Evolutionary conservation across 768 basidiomycete genomes (phyloP).

Genomic region (Rubroboletus pulcherrimus): DNA sequence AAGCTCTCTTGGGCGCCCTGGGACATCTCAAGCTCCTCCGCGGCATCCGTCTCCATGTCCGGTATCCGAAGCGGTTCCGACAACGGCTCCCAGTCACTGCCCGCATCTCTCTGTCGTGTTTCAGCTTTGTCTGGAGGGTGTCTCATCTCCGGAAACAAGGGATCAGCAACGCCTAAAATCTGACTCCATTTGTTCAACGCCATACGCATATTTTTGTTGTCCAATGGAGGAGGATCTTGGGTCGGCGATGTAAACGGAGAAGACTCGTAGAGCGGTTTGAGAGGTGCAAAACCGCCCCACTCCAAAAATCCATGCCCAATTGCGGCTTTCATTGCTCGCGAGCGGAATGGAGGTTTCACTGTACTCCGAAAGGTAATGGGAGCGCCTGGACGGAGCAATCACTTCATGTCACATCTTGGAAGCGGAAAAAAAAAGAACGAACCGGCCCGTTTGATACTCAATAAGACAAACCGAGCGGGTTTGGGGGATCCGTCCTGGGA

Average conservation of each 20-base stretch:
- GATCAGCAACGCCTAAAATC: conserved; percentile 30
- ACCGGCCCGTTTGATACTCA: conserved; percentile 27
- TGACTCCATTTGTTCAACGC: conserved; percentile 34
- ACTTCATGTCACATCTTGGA: not conserved
- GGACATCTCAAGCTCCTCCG: conserved; percentile 5
- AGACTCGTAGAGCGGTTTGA: conserved; percentile 28
- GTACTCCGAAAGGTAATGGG: conserved; percentile 22
- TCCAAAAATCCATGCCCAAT: conserved; percentile 31
- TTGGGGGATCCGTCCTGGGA: conserved; percentile 1
- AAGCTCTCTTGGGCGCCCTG: conserved; percentile 14
- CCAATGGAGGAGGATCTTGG: conserved; percentile 11
- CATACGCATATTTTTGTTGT: conserved; percentile 29
- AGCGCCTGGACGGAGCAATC: conserved; percentile 6
- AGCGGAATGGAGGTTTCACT: conserved; percentile 25
- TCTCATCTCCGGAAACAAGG: conserved; percentile 31
- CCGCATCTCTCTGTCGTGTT: not conserved
- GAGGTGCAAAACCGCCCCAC: conserved; percentile 31
- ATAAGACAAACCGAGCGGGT: conserved; percentile 9
- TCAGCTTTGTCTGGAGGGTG: conserved; percentile 1
- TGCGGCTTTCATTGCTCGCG: conserved; percentile 28
- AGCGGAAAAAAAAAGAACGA: conserved; percentile 2
- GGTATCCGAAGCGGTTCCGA: conserved; percentile 13
- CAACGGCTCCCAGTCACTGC: conserved; percentile 25
- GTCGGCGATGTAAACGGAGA: conserved; percentile 25
- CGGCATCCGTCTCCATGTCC: not conserved